Evolutionary conservation across 2,329 filamentous ascomycete genomes (phyloP), one percentile per base, ranked within the genome.

Genomic region (Ophiocordyceps camponoti-rufipedis): DNA sequence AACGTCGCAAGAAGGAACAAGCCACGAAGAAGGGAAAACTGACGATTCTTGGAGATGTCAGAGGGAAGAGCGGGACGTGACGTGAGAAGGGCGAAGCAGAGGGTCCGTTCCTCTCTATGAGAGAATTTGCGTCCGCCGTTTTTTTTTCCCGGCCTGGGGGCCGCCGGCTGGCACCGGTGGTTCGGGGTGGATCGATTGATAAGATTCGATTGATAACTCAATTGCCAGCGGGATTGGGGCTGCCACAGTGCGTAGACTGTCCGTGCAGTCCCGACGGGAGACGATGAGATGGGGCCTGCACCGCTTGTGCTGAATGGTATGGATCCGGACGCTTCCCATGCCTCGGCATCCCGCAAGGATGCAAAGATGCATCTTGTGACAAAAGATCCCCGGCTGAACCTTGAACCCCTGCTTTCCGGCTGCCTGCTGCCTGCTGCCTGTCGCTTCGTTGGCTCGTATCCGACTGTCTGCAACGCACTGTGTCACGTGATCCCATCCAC

Each of bases 151-250:
- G 43, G 43, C 13, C 18, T 33, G 35, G 31, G 28, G 28, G 14
- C 35, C 38, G 42, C 16, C 41, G 28, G 23, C 41, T 23, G 41
- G 43, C 7, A 5, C 32, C 16, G 28, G 35, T 58, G 55, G 57
- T 58, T 57, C 55, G 57, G 60, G 59, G 47, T 45, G 45, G 57
- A 53, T 50, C 55, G 65, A 67, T 67, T 67, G 65, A 67, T 67
- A 66, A 68, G 65, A 68, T 68, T 60, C 57, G 62, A 65, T 65
- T 65, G 62, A 65, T 65, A 64, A 65, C 12, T n/a, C 28, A 42
- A 29, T 39, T 9, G 35, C 35, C n/a, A 11, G 13, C 35, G 35
- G 14, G 35, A 18, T 38, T n/a, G n/a, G 9, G n/a, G 35, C 14
- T 38, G 14, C 2, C 35, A 38, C 35, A 39, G 35, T 39, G 35